Conservation (phyloP, 257 asterid genomes). For the Solanum chiquidenum region DNA sequence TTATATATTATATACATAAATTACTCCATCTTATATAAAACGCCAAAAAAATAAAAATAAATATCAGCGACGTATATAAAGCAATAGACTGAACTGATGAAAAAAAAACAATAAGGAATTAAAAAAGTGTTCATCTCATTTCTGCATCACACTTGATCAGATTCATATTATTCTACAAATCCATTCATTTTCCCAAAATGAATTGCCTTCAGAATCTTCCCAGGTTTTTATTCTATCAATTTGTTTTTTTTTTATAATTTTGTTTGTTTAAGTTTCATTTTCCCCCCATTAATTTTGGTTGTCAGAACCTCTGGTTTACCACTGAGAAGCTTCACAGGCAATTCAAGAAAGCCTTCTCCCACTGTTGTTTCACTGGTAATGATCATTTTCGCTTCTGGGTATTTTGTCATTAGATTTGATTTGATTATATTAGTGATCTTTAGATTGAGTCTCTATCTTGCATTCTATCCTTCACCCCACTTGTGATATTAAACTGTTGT, state of each 20-base stretch:
- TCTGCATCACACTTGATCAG: background rate
- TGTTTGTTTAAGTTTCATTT: background rate
- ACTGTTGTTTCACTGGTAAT: slow-evolving; percentile 37
- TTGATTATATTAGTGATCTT: background rate
- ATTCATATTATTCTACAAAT: background rate
- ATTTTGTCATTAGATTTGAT: background rate
- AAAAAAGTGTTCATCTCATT: background rate
- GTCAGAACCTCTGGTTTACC: slow-evolving; percentile 60
- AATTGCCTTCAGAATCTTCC: background rate
- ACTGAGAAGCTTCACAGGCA: slow-evolving; percentile 31
- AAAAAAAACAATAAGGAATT: background rate
- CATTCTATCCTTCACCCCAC: background rate
- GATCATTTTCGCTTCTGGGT: background rate
- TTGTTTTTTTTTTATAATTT: background rate
- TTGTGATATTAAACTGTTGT: background rate
- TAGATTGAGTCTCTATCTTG: background rate
- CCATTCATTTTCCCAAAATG: background rate
- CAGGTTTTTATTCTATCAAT: background rate
- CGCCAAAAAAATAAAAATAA: background rate
- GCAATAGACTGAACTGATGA: background rate
- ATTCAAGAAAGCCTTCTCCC: slow-evolving; percentile 22
- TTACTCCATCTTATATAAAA: no score
- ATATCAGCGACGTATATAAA: background rate
- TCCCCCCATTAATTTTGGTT: background rate
- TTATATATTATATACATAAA: no score